Conservation (phyloP, 2,329 filamentous ascomycete genomes). For the Apiospora aurea region DNA sequence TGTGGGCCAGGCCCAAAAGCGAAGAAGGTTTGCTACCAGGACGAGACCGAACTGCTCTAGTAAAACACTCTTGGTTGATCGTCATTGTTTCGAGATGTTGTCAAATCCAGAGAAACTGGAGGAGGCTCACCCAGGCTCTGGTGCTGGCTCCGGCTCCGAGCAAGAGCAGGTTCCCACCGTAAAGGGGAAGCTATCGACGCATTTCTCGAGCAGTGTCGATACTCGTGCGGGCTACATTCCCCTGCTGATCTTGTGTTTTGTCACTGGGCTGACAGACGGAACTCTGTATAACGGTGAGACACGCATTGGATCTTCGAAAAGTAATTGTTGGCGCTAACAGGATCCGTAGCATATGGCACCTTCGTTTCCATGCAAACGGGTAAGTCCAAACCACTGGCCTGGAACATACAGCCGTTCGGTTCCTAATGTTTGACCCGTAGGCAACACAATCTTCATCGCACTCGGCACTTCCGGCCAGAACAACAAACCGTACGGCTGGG, state of each 20-base stretch:
- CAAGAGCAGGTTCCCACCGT: neutral
- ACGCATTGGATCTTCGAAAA: neutral
- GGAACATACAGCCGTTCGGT: neutral
- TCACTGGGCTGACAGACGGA: slow-evolving; percentile 33
- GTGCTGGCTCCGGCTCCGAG: neutral
- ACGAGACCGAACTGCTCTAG: neutral
- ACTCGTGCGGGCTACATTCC: slow-evolving; percentile 29
- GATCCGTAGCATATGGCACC: slow-evolving; percentile 46
- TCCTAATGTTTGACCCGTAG: slow-evolving; percentile 30
- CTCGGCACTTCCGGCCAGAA: slow-evolving; percentile 49
- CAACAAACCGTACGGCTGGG: slow-evolving; percentile 49
- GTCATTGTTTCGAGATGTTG: neutral
- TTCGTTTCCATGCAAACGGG: slow-evolving; percentile 51
- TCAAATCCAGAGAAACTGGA: slow-evolving; percentile 1
- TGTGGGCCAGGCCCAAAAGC: neutral
- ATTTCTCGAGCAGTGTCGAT: slow-evolving; percentile 27
- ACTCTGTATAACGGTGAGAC: slow-evolving; percentile 34
- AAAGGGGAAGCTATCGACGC: slow-evolving; percentile 16
- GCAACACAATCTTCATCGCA: slow-evolving; percentile 52
- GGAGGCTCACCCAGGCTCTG: neutral
- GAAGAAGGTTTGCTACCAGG: neutral
- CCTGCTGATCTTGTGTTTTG: slow-evolving; percentile 30
- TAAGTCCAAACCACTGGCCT: slow-evolving; percentile 26
- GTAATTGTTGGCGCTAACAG: neutral
- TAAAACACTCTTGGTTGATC: neutral